Base-by-base conservation (phyloP, 2,329 filamentous ascomycete genomes). In the Calonectria hongkongensis region DNA sequence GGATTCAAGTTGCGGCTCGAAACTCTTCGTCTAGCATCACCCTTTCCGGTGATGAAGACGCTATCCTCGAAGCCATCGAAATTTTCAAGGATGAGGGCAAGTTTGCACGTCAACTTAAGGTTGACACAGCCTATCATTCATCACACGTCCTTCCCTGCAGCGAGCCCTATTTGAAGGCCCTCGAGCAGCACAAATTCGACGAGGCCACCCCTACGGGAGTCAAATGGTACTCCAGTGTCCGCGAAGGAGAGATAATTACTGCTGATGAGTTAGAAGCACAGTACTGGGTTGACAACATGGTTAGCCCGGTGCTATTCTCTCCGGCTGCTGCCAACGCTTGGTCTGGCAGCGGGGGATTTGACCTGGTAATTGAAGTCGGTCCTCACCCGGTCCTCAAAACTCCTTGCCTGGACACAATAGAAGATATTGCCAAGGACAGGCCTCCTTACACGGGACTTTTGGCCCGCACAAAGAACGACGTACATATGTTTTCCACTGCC, bases 111-210 rank as follows among this genome's bases (percentile, higher is more conserved):
- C 16, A 80, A 0, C 78, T 89, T 7, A 73, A 75, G 1, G 83
- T 89, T 0, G 85, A 88, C 54, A 86, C 83, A 0, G 88, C 87
- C 0, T 89, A 89, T 62, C 88, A 89, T 76, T 89, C 87, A 0
- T 82, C 82, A 0, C 87, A 88, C 73, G 89, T 89, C 87, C 33
- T 54, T 9, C 66, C 73, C 2, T 78, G 74, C 15, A 68, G 66
- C n/a, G 63, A 66, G 28, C 63, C 68, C 4, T 80, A 78, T 33
- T 36, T 75, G 4, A 62, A 45, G 0, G 18, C 66, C 0, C 69
- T 80, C 0, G 33, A 68, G 21, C 21, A 21, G 21, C 21, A 21
- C 21, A 21, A 21, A 21, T 21, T 21, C 21, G 21, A 21, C 21
- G 21, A 21, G 21, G 21, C 21, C 21, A 21, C 21, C 21, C 21